Evolutionary conservation across 192 early-diverging fungal species (phyloP), one percentile per base, ranked within the genome.

Genomic region (Dissophora globulifera): DNA sequence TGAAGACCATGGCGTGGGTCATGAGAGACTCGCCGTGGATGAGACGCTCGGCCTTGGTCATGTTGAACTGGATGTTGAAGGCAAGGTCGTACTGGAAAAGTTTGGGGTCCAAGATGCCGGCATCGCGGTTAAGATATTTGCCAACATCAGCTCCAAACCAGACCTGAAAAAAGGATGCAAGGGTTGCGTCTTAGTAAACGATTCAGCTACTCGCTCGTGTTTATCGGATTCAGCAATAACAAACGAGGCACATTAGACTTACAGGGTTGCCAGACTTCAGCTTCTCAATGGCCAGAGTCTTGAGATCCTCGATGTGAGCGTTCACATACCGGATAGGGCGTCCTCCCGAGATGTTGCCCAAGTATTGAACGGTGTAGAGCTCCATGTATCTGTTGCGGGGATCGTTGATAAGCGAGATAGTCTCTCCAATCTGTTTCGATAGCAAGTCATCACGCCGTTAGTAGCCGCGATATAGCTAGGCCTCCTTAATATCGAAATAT

Each of bases 1-100:
- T 91, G 62, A 92, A 88, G 15, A 91, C 84, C 92, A 93, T 93
- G 10, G 91, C 91, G 48, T 93, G 92, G 11, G 92, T 93, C 90
- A 93, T 93, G 57, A 84, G 29, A 54, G 85, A 88, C 54, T 93
- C 91, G 48, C 87, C 88, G 52, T 90, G 88, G 63, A 89, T 65
- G 58, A 93, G 69, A 19, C 92, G 84, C 60, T 93, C 79, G 19
- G 82, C 89, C 72, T 93, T 93, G 58, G 72, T 85, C 72, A 87
- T 52, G 0, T 78, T 70, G 50, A 90, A 85, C 13, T 62, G 79
- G 54, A 91, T 57, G 59, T 86, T 82, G 70, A 93, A 93, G 4
- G 83, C 90, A 0, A 88, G 50, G 49, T 87, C 79, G 59, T 90
- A 92, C 61, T 92, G 88, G 58, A 84, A 85, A 7, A 88, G 58